phyloP scores from a whole-genome alignment of 2,329 filamentous ascomycete species.

The Fusarium pininemorale region DNA sequence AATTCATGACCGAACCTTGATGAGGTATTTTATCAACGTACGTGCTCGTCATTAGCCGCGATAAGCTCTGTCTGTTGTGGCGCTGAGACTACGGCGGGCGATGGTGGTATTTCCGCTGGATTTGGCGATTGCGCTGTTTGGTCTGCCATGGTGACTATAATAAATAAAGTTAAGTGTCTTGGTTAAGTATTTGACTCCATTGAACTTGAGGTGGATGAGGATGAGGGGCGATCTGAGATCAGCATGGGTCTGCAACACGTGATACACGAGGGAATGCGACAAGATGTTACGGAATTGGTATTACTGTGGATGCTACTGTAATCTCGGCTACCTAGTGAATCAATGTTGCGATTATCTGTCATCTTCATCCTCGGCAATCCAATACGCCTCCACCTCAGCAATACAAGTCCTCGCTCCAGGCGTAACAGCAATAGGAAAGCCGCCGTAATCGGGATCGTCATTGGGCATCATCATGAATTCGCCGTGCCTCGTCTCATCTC shows the following conservation, averaged over 20 bases:
- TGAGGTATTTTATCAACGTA: background rate
- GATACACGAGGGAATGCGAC: background rate
- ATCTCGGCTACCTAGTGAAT: background rate
- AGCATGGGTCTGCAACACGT: background rate
- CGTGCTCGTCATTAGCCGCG: background rate
- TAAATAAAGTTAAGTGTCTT: background rate
- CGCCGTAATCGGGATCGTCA: slow-evolving; percentile 64
- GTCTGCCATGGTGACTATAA: background rate
- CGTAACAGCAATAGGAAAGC: slow-evolving; percentile 64
- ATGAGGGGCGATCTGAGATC: background rate
- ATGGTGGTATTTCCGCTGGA: background rate
- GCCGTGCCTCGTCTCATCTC: slow-evolving; percentile 55
- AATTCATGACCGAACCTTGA: background rate
- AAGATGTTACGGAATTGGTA: background rate
- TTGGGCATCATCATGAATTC: slow-evolving; percentile 63
- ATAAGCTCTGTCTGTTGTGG: background rate
- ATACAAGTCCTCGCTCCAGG: slow-evolving; percentile 61
- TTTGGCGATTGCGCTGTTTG: background rate
- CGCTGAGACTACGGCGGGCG: background rate
- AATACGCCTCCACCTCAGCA: slow-evolving; percentile 53
- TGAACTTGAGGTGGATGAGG: background rate
- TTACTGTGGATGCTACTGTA: background rate
- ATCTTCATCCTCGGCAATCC: slow-evolving; percentile 42
- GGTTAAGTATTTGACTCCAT: background rate
- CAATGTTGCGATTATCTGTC: slow-evolving; percentile 14